These are phyloP conservation scores for Starmera dryadoides DNA, from an alignment of 805 yeast species.

Conservation along the genomic window DNA sequence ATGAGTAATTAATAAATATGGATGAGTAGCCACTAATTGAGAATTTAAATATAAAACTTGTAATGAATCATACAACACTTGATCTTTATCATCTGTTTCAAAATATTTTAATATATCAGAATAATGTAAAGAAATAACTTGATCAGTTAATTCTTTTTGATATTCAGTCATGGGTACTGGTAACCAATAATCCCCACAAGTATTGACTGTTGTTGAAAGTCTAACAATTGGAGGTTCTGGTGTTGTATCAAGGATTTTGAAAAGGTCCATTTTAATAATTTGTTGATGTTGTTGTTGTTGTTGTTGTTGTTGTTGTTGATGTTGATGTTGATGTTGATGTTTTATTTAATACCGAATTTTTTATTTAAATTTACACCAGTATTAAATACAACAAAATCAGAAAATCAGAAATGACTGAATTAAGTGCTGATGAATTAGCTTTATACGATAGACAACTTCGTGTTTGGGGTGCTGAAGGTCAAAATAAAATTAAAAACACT, in stretches of 20 bases:
- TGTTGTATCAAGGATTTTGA: slow-evolving; percentile 69
- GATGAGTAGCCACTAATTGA: slow-evolving; percentile 80
- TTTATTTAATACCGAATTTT: background rate
- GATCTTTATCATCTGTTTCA: slow-evolving; percentile 46
- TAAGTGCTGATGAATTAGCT: slow-evolving; percentile 70
- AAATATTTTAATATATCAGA: slow-evolving; percentile 84
- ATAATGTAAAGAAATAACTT: slow-evolving; percentile 85
- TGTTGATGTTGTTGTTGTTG: background rate
- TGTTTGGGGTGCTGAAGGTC: slow-evolving; percentile 95
- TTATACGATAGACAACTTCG: slow-evolving; percentile 92
- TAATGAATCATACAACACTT: slow-evolving; percentile 66
- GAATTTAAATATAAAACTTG: slow-evolving; percentile 70
- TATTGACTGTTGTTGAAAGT: slow-evolving; percentile 20
- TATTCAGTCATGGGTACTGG: slow-evolving; percentile 82
- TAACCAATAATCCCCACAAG: slow-evolving; percentile 58
- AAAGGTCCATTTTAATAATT: slow-evolving; percentile 51
- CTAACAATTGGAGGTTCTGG: slow-evolving; percentile 73
- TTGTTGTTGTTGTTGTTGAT: background rate
- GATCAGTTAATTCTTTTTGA: slow-evolving; percentile 85
- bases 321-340: background rate
- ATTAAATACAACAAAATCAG: background rate
- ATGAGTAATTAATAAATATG: slow-evolving; percentile 77
- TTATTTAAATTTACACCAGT: background rate
- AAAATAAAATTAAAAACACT: slow-evolving; percentile 65
- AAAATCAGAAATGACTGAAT: slow-evolving; percentile 10